Conservation (phyloP, 495 filamentous ascomycete species). For the Aspergillus haitiensis region DNA sequence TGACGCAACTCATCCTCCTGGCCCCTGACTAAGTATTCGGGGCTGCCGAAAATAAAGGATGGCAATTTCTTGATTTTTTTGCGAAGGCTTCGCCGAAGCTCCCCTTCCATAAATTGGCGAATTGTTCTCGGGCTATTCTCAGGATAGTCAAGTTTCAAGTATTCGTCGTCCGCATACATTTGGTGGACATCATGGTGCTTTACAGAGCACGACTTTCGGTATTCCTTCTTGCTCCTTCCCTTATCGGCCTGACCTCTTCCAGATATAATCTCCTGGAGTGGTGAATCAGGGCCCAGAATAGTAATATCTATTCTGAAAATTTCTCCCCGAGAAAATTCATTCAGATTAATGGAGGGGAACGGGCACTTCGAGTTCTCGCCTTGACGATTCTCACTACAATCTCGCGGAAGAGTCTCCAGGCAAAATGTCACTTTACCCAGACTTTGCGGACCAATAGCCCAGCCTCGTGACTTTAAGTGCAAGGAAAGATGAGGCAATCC, state of each 20-base stretch:
- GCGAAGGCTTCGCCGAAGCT: constrained; percentile 14
- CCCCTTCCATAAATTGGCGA: constrained; percentile 25
- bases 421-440: constrained; percentile 61
- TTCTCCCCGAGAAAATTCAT: constrained; percentile 40
- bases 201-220: neutral
- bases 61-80: constrained; percentile 17
- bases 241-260: neutral
- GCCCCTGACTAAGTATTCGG: neutral
- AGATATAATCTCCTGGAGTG: neutral
- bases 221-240: constrained; percentile 2
- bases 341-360: constrained; percentile 49
- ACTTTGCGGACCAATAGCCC: constrained; percentile 57
- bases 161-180: neutral
- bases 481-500: constrained; percentile 60
- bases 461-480: constrained; percentile 61
- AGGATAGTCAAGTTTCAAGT: neutral
- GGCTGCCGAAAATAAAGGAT: constrained; percentile 9
- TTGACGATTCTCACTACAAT: neutral
- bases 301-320: constrained; percentile 62
- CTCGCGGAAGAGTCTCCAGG: constrained; percentile 50
- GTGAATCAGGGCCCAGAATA: constrained; percentile 51
- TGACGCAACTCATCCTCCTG: neutral
- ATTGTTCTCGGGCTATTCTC: constrained; percentile 2
- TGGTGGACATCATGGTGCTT: neutral
- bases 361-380: constrained; percentile 14